phyloP scores from a whole-genome alignment of 2,329 filamentous ascomycete species.

The Calonectria honghensis region DNA sequence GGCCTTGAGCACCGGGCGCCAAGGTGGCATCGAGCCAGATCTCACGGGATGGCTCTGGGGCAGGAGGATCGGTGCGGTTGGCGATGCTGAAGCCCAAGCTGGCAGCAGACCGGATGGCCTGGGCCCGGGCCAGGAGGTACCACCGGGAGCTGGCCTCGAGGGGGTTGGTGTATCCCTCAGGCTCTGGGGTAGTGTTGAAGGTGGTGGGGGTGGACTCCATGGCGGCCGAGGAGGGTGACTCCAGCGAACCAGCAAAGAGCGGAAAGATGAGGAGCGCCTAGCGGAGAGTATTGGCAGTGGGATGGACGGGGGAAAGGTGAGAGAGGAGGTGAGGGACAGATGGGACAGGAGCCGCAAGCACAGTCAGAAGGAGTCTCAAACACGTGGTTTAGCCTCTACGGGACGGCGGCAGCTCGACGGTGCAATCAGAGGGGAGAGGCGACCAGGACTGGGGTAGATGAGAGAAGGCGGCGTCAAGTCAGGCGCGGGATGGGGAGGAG shows the following conservation, averaged over 20 bases:
- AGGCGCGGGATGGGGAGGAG: constrained; percentile 27
- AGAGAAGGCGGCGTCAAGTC: constrained; percentile 27
- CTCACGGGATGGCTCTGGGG: constrained; percentile 61
- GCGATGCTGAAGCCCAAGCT: constrained; percentile 65
- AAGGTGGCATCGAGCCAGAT: constrained; percentile 67
- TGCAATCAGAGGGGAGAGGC: constrained; percentile 18
- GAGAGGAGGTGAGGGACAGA: constrained; percentile 25
- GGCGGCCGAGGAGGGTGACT: constrained; percentile 34
- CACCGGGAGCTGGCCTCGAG: constrained; percentile 66
- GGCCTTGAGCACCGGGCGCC: constrained; percentile 58
- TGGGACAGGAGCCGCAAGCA: constrained; percentile 24
- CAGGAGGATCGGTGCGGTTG: constrained; percentile 64
- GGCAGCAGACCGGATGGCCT: constrained; percentile 66
- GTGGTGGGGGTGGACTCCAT: constrained; percentile 53
- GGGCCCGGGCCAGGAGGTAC: constrained; percentile 64
- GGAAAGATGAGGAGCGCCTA: constrained; percentile 22
- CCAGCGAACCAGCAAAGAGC: constrained; percentile 22
- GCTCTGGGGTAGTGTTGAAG: constrained; percentile 57
- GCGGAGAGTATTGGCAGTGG: constrained; percentile 17
- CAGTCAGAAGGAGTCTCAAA: constrained; percentile 40
- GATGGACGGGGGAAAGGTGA: constrained; percentile 28
- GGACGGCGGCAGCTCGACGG: constrained; percentile 25
- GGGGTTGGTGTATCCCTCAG: constrained; percentile 65
- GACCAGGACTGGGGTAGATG: constrained; percentile 35
- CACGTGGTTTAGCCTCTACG: constrained; percentile 52